Evolutionary conservation across 306 rosid genomes (phyloP).

Genomic region (Chamaecrista fasciculata): DNA sequence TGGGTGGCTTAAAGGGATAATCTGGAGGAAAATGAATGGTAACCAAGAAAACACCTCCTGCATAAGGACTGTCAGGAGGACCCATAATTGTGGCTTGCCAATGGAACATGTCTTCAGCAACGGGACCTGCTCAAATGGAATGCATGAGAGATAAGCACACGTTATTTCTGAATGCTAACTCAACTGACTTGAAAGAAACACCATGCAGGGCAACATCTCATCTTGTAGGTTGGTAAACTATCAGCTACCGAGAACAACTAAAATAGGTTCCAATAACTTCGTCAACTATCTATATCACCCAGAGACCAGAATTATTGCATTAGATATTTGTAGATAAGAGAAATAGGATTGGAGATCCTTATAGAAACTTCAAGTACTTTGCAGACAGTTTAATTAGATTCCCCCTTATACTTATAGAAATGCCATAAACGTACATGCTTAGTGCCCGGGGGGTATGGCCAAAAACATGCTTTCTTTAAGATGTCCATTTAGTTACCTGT

Average conservation of each 20-base stretch:
- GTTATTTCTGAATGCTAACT: background rate
- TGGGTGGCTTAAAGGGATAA: constrained; percentile 93
- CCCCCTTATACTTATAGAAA: background rate
- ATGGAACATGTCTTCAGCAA: constrained; percentile 91
- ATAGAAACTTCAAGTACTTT: background rate
- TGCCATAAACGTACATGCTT: background rate
- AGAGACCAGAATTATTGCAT: constrained; percentile 2
- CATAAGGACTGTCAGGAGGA: constrained; percentile 95
- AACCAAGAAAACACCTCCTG: constrained; percentile 89
- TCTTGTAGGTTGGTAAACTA: background rate
- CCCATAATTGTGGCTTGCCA: constrained; percentile 99
- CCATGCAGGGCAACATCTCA: background rate
- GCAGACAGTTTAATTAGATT: background rate
- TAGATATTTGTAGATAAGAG: background rate
- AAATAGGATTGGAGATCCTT: background rate
- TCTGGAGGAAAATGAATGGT: constrained; percentile 90
- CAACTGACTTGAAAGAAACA: background rate
- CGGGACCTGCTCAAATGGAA: constrained; percentile 58
- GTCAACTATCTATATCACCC: background rate
- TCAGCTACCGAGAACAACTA: background rate
- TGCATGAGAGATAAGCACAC: constrained; percentile 6
- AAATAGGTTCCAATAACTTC: background rate
- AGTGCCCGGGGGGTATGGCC: background rate
- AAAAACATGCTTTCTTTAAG: background rate
- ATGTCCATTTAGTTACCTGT: background rate